These are phyloP conservation scores for Diaporthe citri DNA, from an alignment of 2,329 filamentous ascomycete species.

Conservation along the genomic window DNA sequence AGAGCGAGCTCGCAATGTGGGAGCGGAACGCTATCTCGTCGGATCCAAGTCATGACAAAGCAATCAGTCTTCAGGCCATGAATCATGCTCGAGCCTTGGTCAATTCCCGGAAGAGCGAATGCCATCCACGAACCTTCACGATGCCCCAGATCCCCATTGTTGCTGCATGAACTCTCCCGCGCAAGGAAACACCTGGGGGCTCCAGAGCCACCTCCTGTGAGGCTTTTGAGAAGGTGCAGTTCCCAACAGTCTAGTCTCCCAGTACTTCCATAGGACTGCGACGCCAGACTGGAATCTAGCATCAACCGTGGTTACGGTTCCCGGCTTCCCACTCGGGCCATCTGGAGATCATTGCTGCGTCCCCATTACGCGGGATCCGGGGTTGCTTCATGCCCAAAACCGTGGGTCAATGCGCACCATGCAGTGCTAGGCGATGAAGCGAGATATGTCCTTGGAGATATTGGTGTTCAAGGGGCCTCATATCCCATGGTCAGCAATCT, in stretches of 20 bases:
- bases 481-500: not conserved
- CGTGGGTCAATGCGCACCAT: conserved; percentile 21
- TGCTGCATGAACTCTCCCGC: not conserved
- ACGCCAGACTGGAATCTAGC: conserved; percentile 12
- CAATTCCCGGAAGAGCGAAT: conserved; percentile 18
- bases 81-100: conserved; percentile 30
- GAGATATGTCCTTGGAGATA: conserved; percentile 4
- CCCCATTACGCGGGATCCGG: conserved; percentile 23
- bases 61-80: conserved; percentile 24
- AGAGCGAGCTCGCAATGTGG: conserved; percentile 8
- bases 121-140: conserved; percentile 19
- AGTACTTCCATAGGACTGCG: not conserved
- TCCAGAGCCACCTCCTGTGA: conserved; percentile 4
- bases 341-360: conserved; percentile 26
- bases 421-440: conserved; percentile 14
- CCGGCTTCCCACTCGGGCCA: conserved; percentile 12
- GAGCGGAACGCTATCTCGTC: conserved; percentile 25
- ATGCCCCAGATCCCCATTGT: not conserved
- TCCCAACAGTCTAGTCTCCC: not conserved
- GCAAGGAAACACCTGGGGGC: conserved; percentile 31
- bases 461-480: conserved; percentile 20
- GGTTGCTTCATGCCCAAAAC: conserved; percentile 16
- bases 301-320: conserved; percentile 1
- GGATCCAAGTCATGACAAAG: conserved; percentile 27
- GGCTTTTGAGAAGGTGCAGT: not conserved